phyloP scores from a whole-genome alignment of 768 basidiomycete genomes.

The Rhodocollybia butyracea region DNA sequence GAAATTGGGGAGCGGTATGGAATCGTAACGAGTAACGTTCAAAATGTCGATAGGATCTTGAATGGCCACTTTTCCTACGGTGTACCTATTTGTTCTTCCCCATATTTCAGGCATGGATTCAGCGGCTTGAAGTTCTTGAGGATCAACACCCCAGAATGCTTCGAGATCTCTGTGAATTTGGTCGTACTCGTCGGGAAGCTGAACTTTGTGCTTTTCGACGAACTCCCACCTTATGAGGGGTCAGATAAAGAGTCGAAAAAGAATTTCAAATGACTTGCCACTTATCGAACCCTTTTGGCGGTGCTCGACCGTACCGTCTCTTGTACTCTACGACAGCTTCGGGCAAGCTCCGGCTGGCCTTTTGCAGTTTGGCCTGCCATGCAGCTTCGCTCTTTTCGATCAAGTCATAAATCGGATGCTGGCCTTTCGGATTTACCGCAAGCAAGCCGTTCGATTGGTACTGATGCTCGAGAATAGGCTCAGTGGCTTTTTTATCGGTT shows the following conservation, averaged over 20 bases:
- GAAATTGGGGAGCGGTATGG: slow-evolving; percentile 17
- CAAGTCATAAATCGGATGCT: slow-evolving; percentile 77
- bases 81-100: slow-evolving; percentile 32
- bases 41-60: background rate
- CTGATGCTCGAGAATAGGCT: too few relatives aligned
- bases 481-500: too few relatives aligned
- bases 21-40: too few relatives aligned
- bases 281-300: slow-evolving; percentile 83
- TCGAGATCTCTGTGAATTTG: slow-evolving; percentile 69
- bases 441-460: slow-evolving; percentile 37
- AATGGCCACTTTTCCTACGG: slow-evolving; percentile 29
- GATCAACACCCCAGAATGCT: slow-evolving; percentile 75
- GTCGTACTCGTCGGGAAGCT: slow-evolving; percentile 87
- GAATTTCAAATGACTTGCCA: too few relatives aligned
- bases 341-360: slow-evolving; percentile 72
- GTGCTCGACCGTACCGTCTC: slow-evolving; percentile 68
- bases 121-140: slow-evolving; percentile 31
- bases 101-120: slow-evolving; percentile 29
- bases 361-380: slow-evolving; percentile 56
- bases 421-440: slow-evolving; percentile 36
- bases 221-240: slow-evolving; percentile 51
- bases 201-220: slow-evolving; percentile 66
- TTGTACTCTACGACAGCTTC: slow-evolving; percentile 80
- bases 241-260: too few relatives aligned
- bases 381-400: slow-evolving; percentile 67